A percentile compares a stretch with the other conserved stretches of the same genome.
phyloP scores from a whole-genome alignment of 805 yeast species.

The Diddensiella santjacobensis region DNA sequence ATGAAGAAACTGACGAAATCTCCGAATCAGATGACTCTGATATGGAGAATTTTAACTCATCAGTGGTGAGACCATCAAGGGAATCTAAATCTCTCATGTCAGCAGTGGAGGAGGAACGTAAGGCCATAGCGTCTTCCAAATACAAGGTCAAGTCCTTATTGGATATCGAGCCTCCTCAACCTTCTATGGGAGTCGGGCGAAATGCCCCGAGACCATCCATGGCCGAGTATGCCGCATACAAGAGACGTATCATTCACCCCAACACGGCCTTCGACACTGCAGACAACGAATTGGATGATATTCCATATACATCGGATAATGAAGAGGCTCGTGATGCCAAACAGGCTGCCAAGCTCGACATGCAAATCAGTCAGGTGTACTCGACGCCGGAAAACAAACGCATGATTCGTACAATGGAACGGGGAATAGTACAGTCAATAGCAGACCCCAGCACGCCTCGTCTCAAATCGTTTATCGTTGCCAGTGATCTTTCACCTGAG shows the following conservation, averaged over 20 bases:
- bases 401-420: slow-evolving; percentile 63
- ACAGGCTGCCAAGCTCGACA: slow-evolving; percentile 51
- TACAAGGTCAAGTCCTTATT: slow-evolving; percentile 26
- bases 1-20: slow-evolving; percentile 36
- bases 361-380: slow-evolving; percentile 53
- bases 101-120: slow-evolving; percentile 6
- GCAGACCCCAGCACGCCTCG: slow-evolving; percentile 20
- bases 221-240: slow-evolving; percentile 55
- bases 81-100: slow-evolving; percentile 2
- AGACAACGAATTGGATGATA: slow-evolving; percentile 20
- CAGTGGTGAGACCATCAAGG: background rate
- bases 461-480: slow-evolving; percentile 60
- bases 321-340: slow-evolving; percentile 63
- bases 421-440: slow-evolving; percentile 55
- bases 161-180: slow-evolving; percentile 9
- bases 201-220: slow-evolving; percentile 30
- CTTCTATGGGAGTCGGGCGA: slow-evolving; percentile 7
- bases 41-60: slow-evolving; percentile 22
- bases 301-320: slow-evolving; percentile 62
- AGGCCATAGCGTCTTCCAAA: slow-evolving; percentile 5
- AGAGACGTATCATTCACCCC: slow-evolving; percentile 58
- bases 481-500: slow-evolving; percentile 80
- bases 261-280: slow-evolving; percentile 41
- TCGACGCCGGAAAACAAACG: slow-evolving; percentile 51
- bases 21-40: slow-evolving; percentile 48